Conservation (phyloP, 2,329 filamentous ascomycete species). For the Aspergillus ruber region DNA sequence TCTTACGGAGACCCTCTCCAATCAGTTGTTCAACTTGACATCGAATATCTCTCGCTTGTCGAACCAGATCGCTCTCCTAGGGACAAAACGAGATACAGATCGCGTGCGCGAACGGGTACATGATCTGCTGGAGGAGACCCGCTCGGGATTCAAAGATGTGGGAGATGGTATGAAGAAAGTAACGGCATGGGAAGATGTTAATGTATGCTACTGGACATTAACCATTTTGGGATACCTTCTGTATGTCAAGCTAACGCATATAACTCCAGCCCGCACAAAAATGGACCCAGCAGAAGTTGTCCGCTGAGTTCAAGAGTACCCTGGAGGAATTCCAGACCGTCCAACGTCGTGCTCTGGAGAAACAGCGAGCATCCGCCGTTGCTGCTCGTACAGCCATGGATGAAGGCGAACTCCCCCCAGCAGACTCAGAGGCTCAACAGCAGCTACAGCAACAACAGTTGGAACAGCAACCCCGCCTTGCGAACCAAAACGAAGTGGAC, state of each 20-base stretch:
- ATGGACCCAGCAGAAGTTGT: slow-evolving; percentile 92
- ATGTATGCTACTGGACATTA: slow-evolving; percentile 46
- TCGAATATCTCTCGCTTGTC: slow-evolving; percentile 80
- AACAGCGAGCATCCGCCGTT: slow-evolving; percentile 77
- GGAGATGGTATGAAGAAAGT: slow-evolving; percentile 92
- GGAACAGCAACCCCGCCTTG: slow-evolving; percentile 71
- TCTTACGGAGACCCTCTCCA: slow-evolving; percentile 74
- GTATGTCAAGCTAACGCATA: slow-evolving; percentile 3
- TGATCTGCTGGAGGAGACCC: slow-evolving; percentile 77
- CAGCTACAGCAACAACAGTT: slow-evolving; percentile 62
- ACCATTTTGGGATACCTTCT: background rate
- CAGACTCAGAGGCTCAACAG: slow-evolving; percentile 29
- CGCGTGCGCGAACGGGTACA: slow-evolving; percentile 86
- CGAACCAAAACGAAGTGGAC: slow-evolving; percentile 89
- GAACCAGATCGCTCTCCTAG: slow-evolving; percentile 76
- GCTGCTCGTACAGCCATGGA: slow-evolving; percentile 78
- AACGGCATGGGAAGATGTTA: slow-evolving; percentile 77
- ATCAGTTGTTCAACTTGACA: slow-evolving; percentile 82
- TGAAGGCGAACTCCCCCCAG: slow-evolving; percentile 30
- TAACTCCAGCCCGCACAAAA: slow-evolving; percentile 73
- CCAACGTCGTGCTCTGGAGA: slow-evolving; percentile 86
- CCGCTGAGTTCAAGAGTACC: slow-evolving; percentile 82
- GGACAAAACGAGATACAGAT: slow-evolving; percentile 85
- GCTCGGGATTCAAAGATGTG: slow-evolving; percentile 79
- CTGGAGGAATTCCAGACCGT: slow-evolving; percentile 86